These are phyloP conservation scores for Mycena metata DNA, from an alignment of 768 basidiomycete species.

Conservation along the genomic window DNA sequence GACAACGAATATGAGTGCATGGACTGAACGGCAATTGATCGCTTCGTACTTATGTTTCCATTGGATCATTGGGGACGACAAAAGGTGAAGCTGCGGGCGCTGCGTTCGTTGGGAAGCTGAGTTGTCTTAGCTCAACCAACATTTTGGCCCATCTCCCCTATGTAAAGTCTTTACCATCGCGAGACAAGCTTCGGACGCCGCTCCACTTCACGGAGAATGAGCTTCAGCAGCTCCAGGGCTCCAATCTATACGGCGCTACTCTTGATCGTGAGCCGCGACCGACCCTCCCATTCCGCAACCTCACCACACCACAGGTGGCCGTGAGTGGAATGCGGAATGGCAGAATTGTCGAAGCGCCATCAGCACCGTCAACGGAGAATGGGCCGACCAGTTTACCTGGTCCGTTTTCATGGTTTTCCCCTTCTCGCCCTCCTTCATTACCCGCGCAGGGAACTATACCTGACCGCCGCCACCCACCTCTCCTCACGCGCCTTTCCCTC, in stretches of 20 bases:
- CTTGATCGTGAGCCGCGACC: slow-evolving; percentile 60
- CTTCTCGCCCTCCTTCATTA: slow-evolving; percentile 15
- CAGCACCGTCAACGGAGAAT: slow-evolving; percentile 49
- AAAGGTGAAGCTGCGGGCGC: slow-evolving; percentile 48
- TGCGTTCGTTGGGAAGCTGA: not conserved
- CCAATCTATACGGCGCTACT: slow-evolving; percentile 86
- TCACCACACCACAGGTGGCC: slow-evolving; percentile 40
- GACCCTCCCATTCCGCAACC: not conserved
- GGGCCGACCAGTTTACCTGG: slow-evolving; percentile 77
- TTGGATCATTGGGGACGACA: slow-evolving; percentile 59
- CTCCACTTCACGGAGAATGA: slow-evolving; percentile 79
- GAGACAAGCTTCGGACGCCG: slow-evolving; percentile 73
- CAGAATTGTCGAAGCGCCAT: slow-evolving; percentile 61
- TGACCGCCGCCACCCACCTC: slow-evolving; percentile 80
- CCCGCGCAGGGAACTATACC: slow-evolving; percentile 73
- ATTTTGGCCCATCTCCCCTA: slow-evolving; percentile 69
- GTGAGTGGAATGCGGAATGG: slow-evolving; percentile 77
- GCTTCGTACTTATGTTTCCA: slow-evolving; percentile 77
- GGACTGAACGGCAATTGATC: slow-evolving; percentile 78
- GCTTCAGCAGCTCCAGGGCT: slow-evolving; percentile 76
- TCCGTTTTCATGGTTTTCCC: slow-evolving; percentile 51
- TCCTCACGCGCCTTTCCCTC: slow-evolving; percentile 95
- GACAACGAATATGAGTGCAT: slow-evolving; percentile 46
- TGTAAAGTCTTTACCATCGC: slow-evolving; percentile 72
- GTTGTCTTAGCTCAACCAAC: slow-evolving; percentile 15